Evolutionary conservation across 768 basidiomycete genomes (phyloP).

Genomic region (Lactifluus echinatus): DNA sequence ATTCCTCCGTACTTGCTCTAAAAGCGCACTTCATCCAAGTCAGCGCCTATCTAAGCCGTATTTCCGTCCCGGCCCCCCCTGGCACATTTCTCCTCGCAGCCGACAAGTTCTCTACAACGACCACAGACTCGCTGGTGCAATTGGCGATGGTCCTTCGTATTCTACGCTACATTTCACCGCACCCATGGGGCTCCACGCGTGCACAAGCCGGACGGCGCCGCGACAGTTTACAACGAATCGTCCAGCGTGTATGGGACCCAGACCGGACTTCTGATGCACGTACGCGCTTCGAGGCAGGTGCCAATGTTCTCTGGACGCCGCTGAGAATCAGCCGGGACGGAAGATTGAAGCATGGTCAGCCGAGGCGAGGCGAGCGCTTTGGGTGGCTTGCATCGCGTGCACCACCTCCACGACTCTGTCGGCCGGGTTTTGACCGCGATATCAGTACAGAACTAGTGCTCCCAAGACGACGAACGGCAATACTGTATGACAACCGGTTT

Average conservation of each 20-base stretch:
- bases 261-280: slow-evolving; percentile 24
- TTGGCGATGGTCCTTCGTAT: slow-evolving; percentile 31
- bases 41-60: slow-evolving; percentile 15
- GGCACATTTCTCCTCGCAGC: slow-evolving; percentile 27
- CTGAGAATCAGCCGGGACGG: slow-evolving; percentile 8
- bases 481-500: slow-evolving; percentile 64
- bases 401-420: slow-evolving; percentile 32
- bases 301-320: slow-evolving; percentile 16
- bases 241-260: slow-evolving; percentile 38
- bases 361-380: slow-evolving; percentile 24
- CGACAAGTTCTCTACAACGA: slow-evolving; percentile 4
- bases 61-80: slow-evolving; percentile 20
- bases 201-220: slow-evolving; percentile 52
- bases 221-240: slow-evolving; percentile 39
- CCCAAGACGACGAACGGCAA: slow-evolving; percentile 25
- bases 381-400: slow-evolving; percentile 60
- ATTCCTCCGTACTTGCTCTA: background rate
- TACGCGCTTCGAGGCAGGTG: slow-evolving; percentile 20
- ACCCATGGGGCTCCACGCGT: slow-evolving; percentile 65
- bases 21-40: background rate
- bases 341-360: background rate
- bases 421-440: slow-evolving; percentile 32
- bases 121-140: slow-evolving; percentile 20
- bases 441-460: slow-evolving; percentile 25
- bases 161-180: slow-evolving; percentile 61